Percentiles rank a stretch among this genome's conserved stretches.
Evolutionary conservation across 768 basidiomycete species (phyloP).

Genomic region (Macrolepiota fuliginosa): DNA sequence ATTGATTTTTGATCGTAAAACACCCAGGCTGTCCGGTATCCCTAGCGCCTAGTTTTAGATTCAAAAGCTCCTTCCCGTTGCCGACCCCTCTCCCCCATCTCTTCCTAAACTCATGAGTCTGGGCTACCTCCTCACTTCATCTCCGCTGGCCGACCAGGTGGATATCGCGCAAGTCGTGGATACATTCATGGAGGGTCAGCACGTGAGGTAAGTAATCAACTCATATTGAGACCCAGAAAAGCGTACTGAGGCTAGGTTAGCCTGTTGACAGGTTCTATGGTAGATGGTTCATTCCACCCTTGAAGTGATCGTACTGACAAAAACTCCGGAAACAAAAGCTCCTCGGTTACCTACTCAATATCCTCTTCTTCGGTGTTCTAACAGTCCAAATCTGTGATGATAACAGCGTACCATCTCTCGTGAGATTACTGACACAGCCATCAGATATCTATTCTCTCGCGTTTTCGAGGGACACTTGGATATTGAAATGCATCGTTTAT

Average conservation of each 20-base stretch:
- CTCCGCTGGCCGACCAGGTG: not conserved
- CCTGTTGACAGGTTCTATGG: constrained; percentile 1
- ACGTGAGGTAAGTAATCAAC: not conserved
- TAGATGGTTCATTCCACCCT: not conserved
- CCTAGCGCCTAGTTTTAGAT: no score
- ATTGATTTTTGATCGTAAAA: not conserved
- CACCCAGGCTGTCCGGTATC: not conserved
- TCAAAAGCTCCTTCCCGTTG: no score
- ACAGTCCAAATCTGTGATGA: not conserved
- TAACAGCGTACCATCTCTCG: not conserved
- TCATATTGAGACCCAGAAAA: not conserved
- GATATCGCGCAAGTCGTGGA: not conserved
- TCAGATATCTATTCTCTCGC: not conserved
- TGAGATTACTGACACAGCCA: not conserved
- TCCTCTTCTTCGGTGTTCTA: not conserved
- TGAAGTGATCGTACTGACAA: not conserved
- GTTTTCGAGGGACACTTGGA: not conserved
- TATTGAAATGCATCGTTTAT: not conserved
- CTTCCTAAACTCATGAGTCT: no score
- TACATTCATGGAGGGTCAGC: constrained; percentile 1
- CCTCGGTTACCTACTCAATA: not conserved
- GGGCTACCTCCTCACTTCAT: not conserved
- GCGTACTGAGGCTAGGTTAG: not conserved
- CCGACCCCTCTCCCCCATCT: no score
- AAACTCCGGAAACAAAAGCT: not conserved